phyloP scores from a whole-genome alignment of 2,329 filamentous ascomycete genomes.

The Ophiognomonia clavigignenti-juglandacearum region DNA sequence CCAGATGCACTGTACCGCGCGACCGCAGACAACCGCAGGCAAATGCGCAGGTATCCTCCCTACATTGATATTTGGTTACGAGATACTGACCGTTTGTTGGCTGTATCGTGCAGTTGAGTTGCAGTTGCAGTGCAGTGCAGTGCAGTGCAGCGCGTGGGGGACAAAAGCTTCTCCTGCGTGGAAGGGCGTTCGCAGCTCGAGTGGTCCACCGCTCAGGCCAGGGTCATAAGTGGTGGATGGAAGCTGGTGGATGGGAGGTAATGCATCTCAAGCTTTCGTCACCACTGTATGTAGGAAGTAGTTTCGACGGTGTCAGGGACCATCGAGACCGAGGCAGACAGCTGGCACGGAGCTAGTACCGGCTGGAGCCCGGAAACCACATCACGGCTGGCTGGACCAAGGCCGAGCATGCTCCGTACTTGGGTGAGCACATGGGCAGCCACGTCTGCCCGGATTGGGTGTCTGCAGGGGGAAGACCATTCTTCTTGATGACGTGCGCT shows the following conservation, averaged over 20 bases:
- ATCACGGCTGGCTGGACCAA: neutral
- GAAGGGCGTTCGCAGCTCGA: slow-evolving; percentile 8
- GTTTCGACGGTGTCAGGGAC: too few relatives aligned
- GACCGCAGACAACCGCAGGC: too few relatives aligned
- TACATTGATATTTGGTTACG: too few relatives aligned
- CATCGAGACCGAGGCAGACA: neutral
- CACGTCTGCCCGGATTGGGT: too few relatives aligned
- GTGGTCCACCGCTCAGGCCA: slow-evolving; percentile 5
- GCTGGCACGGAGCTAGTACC: neutral
- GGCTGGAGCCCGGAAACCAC: neutral
- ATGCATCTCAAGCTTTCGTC: neutral
- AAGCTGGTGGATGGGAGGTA: slow-evolving; percentile 1
- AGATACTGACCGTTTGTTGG: too few relatives aligned
- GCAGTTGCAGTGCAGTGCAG: neutral
- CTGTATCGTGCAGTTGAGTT: neutral
- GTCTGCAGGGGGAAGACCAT: too few relatives aligned
- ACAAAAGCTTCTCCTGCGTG: neutral
- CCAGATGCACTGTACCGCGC: too few relatives aligned
- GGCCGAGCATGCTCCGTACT: too few relatives aligned
- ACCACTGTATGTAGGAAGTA: neutral
- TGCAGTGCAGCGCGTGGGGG: neutral
- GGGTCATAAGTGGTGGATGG: slow-evolving; percentile 10
- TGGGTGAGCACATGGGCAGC: too few relatives aligned
- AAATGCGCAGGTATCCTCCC: too few relatives aligned
- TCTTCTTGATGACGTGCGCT: too few relatives aligned